Percentiles rank a stretch among this genome's conserved stretches.
These are phyloP conservation scores for Allomyces macrogynus DNA, from an alignment of 192 early-diverging fungal species.

Conservation along the genomic window DNA sequence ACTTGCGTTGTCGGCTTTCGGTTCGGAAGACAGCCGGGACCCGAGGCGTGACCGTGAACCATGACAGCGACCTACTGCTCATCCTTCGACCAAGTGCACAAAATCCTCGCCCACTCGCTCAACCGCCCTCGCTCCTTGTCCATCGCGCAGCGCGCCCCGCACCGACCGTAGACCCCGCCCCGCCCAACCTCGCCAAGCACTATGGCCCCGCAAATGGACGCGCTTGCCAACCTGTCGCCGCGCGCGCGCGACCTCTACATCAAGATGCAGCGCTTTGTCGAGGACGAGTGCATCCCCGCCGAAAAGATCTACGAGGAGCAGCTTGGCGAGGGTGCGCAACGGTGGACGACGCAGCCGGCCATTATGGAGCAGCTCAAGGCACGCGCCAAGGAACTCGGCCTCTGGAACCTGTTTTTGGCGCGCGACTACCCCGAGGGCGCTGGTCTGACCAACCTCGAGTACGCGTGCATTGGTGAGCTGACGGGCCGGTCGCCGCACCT, in stretches of 20 bases:
- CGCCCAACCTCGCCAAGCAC: too few relatives aligned
- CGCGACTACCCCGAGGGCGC: slow-evolving; percentile 61
- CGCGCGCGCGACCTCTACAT: slow-evolving; percentile 30
- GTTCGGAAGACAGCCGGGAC: too few relatives aligned
- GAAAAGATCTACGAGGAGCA: slow-evolving; percentile 52
- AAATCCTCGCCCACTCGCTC: too few relatives aligned
- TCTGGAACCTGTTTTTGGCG: slow-evolving; percentile 91
- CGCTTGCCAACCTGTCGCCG: slow-evolving; percentile 17
- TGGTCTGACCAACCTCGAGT: slow-evolving; percentile 85
- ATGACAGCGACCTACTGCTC: too few relatives aligned
- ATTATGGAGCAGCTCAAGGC: slow-evolving; percentile 76
- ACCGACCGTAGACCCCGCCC: too few relatives aligned
- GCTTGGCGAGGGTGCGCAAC: slow-evolving; percentile 47
- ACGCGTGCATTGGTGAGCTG: slow-evolving; percentile 74
- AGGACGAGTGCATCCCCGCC: slow-evolving; percentile 89
- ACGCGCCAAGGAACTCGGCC: slow-evolving; percentile 62
- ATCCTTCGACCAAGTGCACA: too few relatives aligned
- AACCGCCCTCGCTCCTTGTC: too few relatives aligned
- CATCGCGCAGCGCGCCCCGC: too few relatives aligned
- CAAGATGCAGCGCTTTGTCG: slow-evolving; percentile 34
- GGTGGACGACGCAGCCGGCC: slow-evolving; percentile 67
- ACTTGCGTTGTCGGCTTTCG: too few relatives aligned
- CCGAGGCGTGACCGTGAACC: too few relatives aligned
- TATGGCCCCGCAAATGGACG: not conserved
- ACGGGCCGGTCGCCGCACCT: slow-evolving; percentile 59